Evolutionary conservation across 805 yeast species (phyloP), one percentile per base, ranked within the genome.

Genomic region (Wickerhamiella parazyma): DNA sequence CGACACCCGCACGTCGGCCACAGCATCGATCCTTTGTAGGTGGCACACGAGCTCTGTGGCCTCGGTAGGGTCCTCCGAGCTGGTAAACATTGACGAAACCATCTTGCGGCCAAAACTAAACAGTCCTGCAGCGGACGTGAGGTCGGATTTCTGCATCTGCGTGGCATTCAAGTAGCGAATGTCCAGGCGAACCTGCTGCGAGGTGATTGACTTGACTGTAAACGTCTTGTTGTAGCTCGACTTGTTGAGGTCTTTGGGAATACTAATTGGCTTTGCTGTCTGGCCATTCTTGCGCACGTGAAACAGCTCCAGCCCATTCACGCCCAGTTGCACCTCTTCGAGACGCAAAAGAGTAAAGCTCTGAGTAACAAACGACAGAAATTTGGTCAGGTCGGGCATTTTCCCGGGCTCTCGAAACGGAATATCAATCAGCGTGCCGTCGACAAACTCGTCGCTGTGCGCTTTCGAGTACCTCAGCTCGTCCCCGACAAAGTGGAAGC

Each of bases 401-500:
- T 43, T 41, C 5, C 54, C 56, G 1, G 51, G 47, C 1, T 49
- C 28, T 10, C 60, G 45, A 42, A 62, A 65, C 0, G 67, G 66
- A 21, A 64, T 42, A 45, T 65, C 68, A 9, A 64, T 52, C 4
- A 62, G 51, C 1, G 69, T 65, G 52, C 67, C 63, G 24, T 52
- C 49, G 18, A 49, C 49, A 8, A 35, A 44, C 6, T 47, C 45
- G 3, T 47, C 49, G 17, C 56, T 38, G 8, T 50, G 48, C 7
- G 54, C 47, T 24, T 56, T 49, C 31, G 59, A 42, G 47, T 57
- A 64, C 22, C 58, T 55, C 29, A 64, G 51, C 44, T 64, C 68
- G 33, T 64, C 68, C 2, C 63, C 67, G 7, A 49, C 51, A 44
- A 60, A 64, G 36, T 55, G 55, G 47, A 64, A 64, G 6, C 55